Evolutionary conservation across 2,329 filamentous ascomycete species (phyloP).

Genomic region (Elsinoe batatas): DNA sequence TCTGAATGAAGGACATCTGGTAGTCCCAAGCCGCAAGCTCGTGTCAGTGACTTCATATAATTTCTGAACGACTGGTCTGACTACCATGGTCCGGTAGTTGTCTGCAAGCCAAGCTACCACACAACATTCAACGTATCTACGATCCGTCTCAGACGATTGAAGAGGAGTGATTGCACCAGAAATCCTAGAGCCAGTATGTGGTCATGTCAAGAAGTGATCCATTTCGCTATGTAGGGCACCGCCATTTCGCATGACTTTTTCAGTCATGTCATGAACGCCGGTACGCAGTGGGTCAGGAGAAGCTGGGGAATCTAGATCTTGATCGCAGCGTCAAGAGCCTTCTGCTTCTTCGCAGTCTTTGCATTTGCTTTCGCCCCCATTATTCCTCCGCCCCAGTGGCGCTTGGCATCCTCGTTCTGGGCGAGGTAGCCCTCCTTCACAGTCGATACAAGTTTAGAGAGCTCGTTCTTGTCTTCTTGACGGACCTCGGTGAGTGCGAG

Average conservation of each 20-base stretch:
- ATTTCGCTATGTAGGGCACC: constrained; percentile 10
- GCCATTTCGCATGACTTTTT: not conserved
- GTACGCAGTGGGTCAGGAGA: not conserved
- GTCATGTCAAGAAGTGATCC: constrained; percentile 5
- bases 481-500: constrained; percentile 94
- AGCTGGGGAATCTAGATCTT: constrained; percentile 66
- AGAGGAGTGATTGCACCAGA: not conserved
- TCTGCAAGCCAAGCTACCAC: not conserved
- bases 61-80: too few species aligned
- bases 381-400: constrained; percentile 99
- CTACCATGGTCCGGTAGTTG: too few species aligned
- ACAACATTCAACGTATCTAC: not conserved
- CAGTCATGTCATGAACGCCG: constrained; percentile 9
- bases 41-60: too few species aligned
- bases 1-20: too few species aligned
- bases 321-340: constrained; percentile 87
- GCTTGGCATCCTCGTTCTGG: constrained; percentile 83
- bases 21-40: too few species aligned
- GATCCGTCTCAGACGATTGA: not conserved
- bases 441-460: constrained; percentile 89
- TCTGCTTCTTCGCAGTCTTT: constrained; percentile 74
- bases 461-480: constrained; percentile 95
- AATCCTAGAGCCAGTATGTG: too few species aligned
- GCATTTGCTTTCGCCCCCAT: constrained; percentile 92
- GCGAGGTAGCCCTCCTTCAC: constrained; percentile 98